Evolutionary conservation across 1,284 basidiomycete genomes (phyloP), one percentile per base, ranked within the genome.

Genomic region (Leucoagaricus sp.): DNA sequence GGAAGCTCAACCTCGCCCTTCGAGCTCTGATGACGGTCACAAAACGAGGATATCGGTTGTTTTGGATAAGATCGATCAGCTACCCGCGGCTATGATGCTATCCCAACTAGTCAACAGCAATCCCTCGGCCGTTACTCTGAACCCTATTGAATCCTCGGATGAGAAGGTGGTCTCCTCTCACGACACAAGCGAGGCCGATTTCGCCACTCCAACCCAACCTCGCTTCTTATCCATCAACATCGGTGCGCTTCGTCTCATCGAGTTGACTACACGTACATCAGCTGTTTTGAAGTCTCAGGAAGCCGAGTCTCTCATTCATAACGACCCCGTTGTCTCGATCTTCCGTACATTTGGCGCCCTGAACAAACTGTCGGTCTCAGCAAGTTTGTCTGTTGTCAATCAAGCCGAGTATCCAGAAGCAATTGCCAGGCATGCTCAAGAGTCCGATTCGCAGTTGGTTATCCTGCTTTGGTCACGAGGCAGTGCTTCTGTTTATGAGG

Each of bases 51-150:
- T 96, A 64, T 77, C 93, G 0, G 77, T 97, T 58, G 82, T 96
- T n/a, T 74, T 97, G 38, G 92, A 93, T 67, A 88, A 85, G 69
- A 81, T 96, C 38, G 94, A 97, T 62, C 90, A 97, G 62, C 79
- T 98, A 2, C 81, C 87, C 2, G 80, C 84, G 0, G 78, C 82
- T 0, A 90, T 86, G 87, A 85, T 79, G 2, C 69, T 87, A 36
- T 79, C 82, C 2, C 83, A 86, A 59, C 78, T 89, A 12, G 70
- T 89, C 41, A 57, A 53, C 25, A 17, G 45, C 36, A 42, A 34
- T n/a, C 10, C 9, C 19, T 40, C 44, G 25, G 21, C 6, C n/a
- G 1, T 23, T 10, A 10, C 34, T 19, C 13, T 28, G 4, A 5
- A 31, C 26, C 6, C 44, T 2, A 8, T 15, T 9, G 9, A 15